Evolutionary conservation across 768 basidiomycete species (phyloP).

Genomic region (Phaeolepiota aurea): DNA sequence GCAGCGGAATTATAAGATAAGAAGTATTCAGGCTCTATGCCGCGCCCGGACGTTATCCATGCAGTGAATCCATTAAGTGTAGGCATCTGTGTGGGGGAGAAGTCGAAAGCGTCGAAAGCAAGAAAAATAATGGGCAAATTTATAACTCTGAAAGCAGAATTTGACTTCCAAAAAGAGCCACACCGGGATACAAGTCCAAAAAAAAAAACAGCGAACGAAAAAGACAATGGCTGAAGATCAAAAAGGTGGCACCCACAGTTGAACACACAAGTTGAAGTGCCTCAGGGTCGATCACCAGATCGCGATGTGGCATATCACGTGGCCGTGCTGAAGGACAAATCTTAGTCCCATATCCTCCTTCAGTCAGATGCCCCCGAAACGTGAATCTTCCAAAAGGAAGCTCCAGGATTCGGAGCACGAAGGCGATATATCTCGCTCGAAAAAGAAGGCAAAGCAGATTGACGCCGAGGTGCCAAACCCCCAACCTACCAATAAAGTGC

Average conservation of each 20-base stretch:
- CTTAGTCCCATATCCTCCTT: not conserved
- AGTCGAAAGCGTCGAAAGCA: not conserved
- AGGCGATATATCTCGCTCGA: conserved; percentile 9
- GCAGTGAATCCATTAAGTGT: conserved; percentile 58
- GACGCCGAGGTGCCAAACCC: not conserved
- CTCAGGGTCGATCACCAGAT: not conserved
- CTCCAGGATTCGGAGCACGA: conserved; percentile 18
- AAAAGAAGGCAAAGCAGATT: conserved; percentile 14
- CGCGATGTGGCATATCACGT: not conserved
- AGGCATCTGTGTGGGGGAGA: conserved; percentile 29
- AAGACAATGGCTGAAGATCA: not conserved
- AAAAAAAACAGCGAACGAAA: conserved; percentile 1
- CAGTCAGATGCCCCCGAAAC: conserved; percentile 14
- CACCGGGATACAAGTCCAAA: conserved; percentile 6
- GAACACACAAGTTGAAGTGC: not conserved
- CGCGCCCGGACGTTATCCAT: conserved; percentile 52
- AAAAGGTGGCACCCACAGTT: not conserved
- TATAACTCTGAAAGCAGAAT: not conserved
- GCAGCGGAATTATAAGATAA: conserved; percentile 34
- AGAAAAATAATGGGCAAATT: not conserved
- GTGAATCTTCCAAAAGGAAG: conserved; percentile 21
- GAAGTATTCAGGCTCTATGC: conserved; percentile 47
- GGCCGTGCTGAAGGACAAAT: not conserved
- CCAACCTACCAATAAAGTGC: conserved; percentile 67
- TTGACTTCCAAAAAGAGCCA: not conserved